A percentile compares a stretch with the other conserved stretches of the same genome.
Evolutionary conservation across 805 yeast species (phyloP).

Genomic region (Cyberlindnera suaveolens): DNA sequence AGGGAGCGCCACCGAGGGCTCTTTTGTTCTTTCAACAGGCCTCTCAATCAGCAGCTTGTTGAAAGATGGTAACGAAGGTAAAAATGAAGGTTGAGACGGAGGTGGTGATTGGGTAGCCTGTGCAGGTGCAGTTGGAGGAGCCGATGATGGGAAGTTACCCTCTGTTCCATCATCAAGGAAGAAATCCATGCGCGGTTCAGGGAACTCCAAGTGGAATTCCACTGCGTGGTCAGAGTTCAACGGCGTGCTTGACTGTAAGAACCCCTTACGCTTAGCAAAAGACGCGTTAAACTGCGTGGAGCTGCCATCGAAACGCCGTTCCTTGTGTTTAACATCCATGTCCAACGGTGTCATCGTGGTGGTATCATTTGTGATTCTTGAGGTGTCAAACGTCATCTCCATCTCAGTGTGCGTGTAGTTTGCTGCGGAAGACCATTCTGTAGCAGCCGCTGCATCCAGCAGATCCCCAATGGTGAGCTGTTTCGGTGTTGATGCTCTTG

Average conservation of each 20-base stretch:
- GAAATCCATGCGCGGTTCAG: not conserved
- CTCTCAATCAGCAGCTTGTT: no score
- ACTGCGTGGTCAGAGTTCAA: constrained; percentile 1
- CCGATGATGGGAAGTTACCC: constrained; percentile 9
- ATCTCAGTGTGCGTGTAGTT: constrained; percentile 1
- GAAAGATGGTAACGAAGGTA: no score
- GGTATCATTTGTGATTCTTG: not conserved
- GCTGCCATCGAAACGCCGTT: not conserved
- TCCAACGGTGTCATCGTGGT: constrained; percentile 8
- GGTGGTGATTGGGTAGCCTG: not conserved
- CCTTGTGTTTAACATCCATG: constrained; percentile 3
- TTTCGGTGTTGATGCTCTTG: constrained; percentile 1
- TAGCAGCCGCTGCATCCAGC: constrained; percentile 3
- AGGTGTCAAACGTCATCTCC: not conserved
- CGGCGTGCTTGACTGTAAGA: not conserved
- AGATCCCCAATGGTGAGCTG: constrained; percentile 2
- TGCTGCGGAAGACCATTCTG: constrained; percentile 1
- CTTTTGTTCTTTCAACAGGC: no score
- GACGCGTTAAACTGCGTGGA: not conserved
- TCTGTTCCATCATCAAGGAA: constrained; percentile 2
- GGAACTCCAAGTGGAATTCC: constrained; percentile 1
- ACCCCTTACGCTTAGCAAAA: not conserved
- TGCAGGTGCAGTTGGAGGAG: constrained; percentile 2
- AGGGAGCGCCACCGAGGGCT: not conserved
- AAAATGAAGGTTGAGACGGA: no score